phyloP scores from a whole-genome alignment of 1,284 basidiomycete species.

The Sanghuangporus baumii region DNA sequence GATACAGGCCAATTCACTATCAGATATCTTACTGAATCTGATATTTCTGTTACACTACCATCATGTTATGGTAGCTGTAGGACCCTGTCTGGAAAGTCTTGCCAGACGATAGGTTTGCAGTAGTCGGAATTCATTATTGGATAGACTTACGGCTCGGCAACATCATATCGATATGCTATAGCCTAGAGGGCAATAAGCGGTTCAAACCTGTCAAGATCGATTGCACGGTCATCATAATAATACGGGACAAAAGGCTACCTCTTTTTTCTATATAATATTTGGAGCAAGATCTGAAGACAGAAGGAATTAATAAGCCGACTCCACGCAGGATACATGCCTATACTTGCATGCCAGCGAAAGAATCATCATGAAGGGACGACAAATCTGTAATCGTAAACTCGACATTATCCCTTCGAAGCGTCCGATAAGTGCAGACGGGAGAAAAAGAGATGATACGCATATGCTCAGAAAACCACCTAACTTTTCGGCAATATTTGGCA shows the following conservation, averaged over 20 bases:
- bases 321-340: not conserved
- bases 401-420: not conserved
- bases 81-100: too few species aligned
- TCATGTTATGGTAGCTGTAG: too few species aligned
- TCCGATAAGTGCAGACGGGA: not conserved
- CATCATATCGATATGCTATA: not conserved
- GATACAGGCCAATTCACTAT: too few species aligned
- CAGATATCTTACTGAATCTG: too few species aligned
- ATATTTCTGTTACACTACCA: too few species aligned
- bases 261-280: not conserved
- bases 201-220: not conserved
- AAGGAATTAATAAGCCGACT: not conserved
- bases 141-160: not conserved
- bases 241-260: not conserved
- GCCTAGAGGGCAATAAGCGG: not conserved
- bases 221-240: not conserved
- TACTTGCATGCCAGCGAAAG: not conserved
- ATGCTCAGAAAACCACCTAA: not conserved
- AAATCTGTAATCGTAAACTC: slow-evolving; percentile 3
- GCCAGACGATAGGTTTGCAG: not conserved
- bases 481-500: not conserved
- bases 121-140: not conserved
- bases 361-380: not conserved
- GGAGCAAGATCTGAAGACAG: not conserved
- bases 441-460: slow-evolving; percentile 1